A percentile compares a stretch with the other conserved stretches of the same genome.
Conservation (phyloP, 192 early-diverging fungal genomes). For the Linnemannia hyalina region DNA sequence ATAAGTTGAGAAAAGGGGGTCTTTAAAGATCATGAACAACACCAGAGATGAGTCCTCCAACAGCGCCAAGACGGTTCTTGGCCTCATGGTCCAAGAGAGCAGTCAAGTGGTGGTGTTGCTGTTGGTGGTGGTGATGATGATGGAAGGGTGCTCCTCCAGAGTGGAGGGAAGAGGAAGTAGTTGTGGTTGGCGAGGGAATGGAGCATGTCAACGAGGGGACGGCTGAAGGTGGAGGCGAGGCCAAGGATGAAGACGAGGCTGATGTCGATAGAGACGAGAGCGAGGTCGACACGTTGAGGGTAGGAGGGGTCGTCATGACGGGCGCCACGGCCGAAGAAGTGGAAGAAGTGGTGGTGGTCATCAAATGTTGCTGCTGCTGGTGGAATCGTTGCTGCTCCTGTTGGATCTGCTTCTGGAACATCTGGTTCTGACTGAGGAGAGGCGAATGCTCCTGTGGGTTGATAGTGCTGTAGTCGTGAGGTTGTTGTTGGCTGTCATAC, state of each 20-base stretch:
- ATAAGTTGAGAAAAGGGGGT: neutral
- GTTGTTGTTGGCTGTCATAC: constrained; percentile 20
- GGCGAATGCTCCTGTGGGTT: constrained; percentile 11
- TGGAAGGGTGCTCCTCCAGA: neutral
- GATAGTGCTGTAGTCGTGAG: constrained; percentile 8
- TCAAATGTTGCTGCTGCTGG: constrained; percentile 15
- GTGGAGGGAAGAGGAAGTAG: constrained; percentile 7
- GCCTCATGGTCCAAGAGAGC: constrained; percentile 25
- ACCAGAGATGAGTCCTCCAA: constrained; percentile 14
- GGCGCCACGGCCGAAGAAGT: neutral
- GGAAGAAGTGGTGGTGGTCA: neutral
- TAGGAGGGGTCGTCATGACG: neutral
- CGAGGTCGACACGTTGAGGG: constrained; percentile 3
- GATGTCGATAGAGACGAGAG: constrained; percentile 5
- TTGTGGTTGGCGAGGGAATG: constrained; percentile 15
- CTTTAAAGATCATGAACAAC: constrained; percentile 22
- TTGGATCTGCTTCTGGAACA: constrained; percentile 49
- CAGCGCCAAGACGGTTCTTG: constrained; percentile 13
- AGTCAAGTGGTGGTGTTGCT: constrained; percentile 13
- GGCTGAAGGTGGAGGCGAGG: constrained; percentile 29
- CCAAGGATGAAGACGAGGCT: constrained; percentile 11
- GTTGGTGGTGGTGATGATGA: neutral
- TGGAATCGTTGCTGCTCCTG: constrained; percentile 47
- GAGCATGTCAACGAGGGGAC: constrained; percentile 27
- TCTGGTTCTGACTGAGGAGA: constrained; percentile 35